Conservation (phyloP, 768 basidiomycete genomes). For the Collybia nuda region DNA sequence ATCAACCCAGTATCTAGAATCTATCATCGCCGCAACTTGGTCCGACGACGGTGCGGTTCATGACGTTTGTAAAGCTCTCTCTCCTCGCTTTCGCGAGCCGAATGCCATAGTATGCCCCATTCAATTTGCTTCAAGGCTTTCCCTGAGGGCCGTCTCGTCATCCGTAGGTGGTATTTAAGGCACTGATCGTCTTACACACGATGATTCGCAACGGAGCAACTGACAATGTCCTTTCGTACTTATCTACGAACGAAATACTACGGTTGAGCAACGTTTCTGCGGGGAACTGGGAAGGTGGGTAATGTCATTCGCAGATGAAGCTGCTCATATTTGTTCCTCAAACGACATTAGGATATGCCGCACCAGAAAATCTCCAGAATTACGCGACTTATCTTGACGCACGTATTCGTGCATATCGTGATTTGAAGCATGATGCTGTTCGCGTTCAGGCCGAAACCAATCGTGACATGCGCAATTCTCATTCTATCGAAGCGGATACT, state of each 20-base stretch:
- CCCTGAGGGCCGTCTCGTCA: conserved; percentile 1
- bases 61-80: conserved; percentile 89
- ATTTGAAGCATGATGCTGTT: conserved; percentile 92
- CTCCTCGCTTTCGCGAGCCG: conserved; percentile 84
- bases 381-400: conserved; percentile 90
- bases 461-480: conserved; percentile 74
- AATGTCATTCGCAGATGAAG: not conserved
- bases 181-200: conserved; percentile 90
- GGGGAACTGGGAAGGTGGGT: conserved; percentile 85
- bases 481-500: conserved; percentile 60
- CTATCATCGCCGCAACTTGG: conserved; percentile 96
- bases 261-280: conserved; percentile 78
- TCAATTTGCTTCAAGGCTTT: not conserved
- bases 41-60: conserved; percentile 90
- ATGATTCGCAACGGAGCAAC: conserved; percentile 98
- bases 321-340: not conserved
- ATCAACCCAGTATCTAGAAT: conserved; percentile 80
- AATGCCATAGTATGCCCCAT: conserved; percentile 74
- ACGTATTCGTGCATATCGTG: conserved; percentile 84
- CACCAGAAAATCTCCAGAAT: conserved; percentile 82
- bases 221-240: conserved; percentile 84
- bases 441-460: conserved; percentile 93
- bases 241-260: conserved; percentile 81
- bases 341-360: conserved; percentile 64
- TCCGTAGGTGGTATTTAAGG: conserved; percentile 95